A percentile compares a stretch with the other conserved stretches of the same genome.
Evolutionary conservation across 179 eudicot genomes (phyloP).

Genomic region (Vitellaria paradoxa): DNA sequence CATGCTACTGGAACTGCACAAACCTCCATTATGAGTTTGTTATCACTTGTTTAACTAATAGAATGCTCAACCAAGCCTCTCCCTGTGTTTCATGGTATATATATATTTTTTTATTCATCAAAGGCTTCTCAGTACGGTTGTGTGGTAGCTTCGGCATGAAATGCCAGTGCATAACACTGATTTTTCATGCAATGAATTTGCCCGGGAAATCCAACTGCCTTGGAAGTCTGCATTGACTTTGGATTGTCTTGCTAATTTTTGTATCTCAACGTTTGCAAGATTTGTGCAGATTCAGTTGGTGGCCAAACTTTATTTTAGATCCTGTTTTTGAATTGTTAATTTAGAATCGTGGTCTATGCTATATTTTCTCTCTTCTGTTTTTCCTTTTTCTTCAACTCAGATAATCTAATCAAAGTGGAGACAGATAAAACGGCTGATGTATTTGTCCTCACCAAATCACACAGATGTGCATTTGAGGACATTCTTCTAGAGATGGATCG

Average conservation of each 20-base stretch:
- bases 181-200: background rate
- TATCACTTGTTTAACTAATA: background rate
- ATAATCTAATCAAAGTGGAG: background rate
- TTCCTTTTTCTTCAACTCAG: background rate
- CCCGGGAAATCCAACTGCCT: background rate
- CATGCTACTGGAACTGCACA: background rate
- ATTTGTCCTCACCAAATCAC: background rate
- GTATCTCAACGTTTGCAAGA: background rate
- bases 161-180: background rate
- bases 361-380: background rate
- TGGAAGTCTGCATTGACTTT: slow-evolving; percentile 9
- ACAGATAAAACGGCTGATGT: background rate
- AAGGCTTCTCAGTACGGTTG: background rate
- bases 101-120: background rate
- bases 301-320: slow-evolving; percentile 17
- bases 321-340: background rate
- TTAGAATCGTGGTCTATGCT: background rate
- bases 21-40: background rate
- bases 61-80: background rate
- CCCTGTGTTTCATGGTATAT: background rate
- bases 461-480: slow-evolving; percentile 66
- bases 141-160: background rate
- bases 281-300: background rate
- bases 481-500: slow-evolving; percentile 88
- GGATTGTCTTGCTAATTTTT: slow-evolving; percentile 39